Base-by-base conservation (phyloP, 192 early-diverging fungal genomes). In the Dimargaris xerosporica region DNA sequence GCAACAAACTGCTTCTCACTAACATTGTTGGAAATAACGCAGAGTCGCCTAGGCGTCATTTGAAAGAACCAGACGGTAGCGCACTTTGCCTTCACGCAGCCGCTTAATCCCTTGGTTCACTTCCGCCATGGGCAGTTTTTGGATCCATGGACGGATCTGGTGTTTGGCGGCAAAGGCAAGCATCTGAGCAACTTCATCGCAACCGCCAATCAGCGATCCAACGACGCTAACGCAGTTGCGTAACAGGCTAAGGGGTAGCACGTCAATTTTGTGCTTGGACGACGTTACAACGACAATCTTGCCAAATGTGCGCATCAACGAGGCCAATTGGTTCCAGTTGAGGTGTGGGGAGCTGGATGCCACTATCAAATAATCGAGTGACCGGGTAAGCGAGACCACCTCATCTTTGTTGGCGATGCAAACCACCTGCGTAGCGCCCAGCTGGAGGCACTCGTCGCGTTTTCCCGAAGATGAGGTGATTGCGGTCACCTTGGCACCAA, bases 51-150 rank as follows among this genome's bases (percentile, higher is more conserved):
- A 39, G 34, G 34, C 34, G 34, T 39, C 34, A 7, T 39, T 39
- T 2, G 34, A 39, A 19, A 84, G 66, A 47, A 87, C 83, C 60
- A 84, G 52, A 47, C 85, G 71, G 67, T 81, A 85, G 50, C 73
- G 69, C n/a, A 72, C 79, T 52, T 75, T 71, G 39, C 79, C 78
- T 25, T 76, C 67, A 61, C 72, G 73, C 44, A 82, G 64, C 44
- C 67, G 65, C 62, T 79, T 66, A 51, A 82, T 61, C 16, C 75
- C 85, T 56, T 72, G 70, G 50, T 80, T 78, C 21, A 66, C 73
- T 23, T 85, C 70, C 23, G 67, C 71, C 67, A 82, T 65, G n/a
- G 79, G 72, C 47, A 77, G 64, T 50, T 69, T 75, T 65, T 83
- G 75, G 47, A 85, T 69, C 75, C 69, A 75, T 11, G 82, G 71